A percentile compares a stretch with the other conserved stretches of the same genome.
phyloP scores from a whole-genome alignment of 805 yeast species.

The Metschnikowia bowlesiae region DNA sequence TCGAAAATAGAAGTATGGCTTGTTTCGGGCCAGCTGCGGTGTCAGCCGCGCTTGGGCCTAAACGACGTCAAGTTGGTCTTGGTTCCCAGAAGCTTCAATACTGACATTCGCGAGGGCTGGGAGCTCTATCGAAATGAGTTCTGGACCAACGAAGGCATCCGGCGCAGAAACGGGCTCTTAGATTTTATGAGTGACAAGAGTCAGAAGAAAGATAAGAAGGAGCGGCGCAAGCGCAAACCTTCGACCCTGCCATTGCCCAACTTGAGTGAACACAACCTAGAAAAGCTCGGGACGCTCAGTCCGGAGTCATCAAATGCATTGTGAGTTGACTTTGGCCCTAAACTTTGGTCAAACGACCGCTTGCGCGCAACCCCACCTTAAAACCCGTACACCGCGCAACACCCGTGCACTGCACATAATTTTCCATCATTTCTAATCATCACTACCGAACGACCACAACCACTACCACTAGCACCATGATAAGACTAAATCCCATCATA shows the following conservation, averaged over 20 bases:
- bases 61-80: slow-evolving; percentile 76
- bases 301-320: slow-evolving; percentile 3
- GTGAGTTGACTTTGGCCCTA: slow-evolving; percentile 21
- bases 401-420: slow-evolving; percentile 44
- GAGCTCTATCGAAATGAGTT: slow-evolving; percentile 89
- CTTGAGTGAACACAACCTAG: slow-evolving; percentile 11
- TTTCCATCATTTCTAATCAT: background rate
- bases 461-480: slow-evolving; percentile 20
- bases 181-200: slow-evolving; percentile 21
- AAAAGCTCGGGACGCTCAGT: background rate
- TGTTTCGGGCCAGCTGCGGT: slow-evolving; percentile 38
- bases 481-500: slow-evolving; percentile 34
- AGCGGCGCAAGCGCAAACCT: slow-evolving; percentile 24
- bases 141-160: slow-evolving; percentile 80
- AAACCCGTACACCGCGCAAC: background rate
- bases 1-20: slow-evolving; percentile 37
- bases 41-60: slow-evolving; percentile 62
- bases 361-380: background rate
- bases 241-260: slow-evolving; percentile 8
- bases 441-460: too few relatives aligned
- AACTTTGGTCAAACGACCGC: background rate
- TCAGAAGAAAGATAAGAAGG: slow-evolving; percentile 35
- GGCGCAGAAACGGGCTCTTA: slow-evolving; percentile 43
- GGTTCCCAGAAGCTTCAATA: slow-evolving; percentile 74
- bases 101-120: slow-evolving; percentile 90